Base-by-base conservation (phyloP, 257 asterid genomes). In the Fraxinus cuspidata region DNA sequence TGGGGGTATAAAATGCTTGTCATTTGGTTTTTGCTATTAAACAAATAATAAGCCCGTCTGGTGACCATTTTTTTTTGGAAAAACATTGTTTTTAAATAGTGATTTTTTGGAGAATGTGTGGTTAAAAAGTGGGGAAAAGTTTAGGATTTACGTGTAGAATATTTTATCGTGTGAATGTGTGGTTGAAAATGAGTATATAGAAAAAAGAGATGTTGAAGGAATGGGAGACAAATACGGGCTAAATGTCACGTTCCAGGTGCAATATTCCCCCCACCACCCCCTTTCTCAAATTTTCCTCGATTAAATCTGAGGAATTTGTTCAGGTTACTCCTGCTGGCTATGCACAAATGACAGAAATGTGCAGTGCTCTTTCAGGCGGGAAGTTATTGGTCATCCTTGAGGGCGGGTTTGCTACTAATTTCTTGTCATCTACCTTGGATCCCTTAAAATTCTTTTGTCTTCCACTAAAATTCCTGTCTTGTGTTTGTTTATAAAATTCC, bases 311-410 rank as follows among this genome's bases (percentile, higher is more conserved):
- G 44, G 34, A 49, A 75, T 75, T 25, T 70, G 58, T 83, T 77
- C 67, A 95, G 99, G 92, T 91, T 68, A 89, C 98, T 78, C 99
- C 98, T 68, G 79, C 81, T 74, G 99, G 98, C 80, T 93, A 87
- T 89, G 97, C 97, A 77, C 93, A 84, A 84, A 93, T 95, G 98
- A 90, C 97, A 53, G 87, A 87, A 66, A 91, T 93, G 96, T 81
- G 93, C 81, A 81, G 79, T 87, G 84, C 86, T 56, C 76, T 95
- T 28, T 88, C 97, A 70, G 89, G 88, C 85, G 97, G 98, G 88
- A 95, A 93, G 87, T 85, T 95, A 81, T 90, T 95, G 81, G 98
- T 93, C 79, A 91, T 95, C 79, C 97, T 95, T 68, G 98, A 93
- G 92, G 99, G 98, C 81, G 98, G 98, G 99, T 95, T 49, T 69